Evolutionary conservation across 805 yeast genomes (phyloP), one percentile per base, ranked within the genome.

Genomic region (Cyberlindnera galapagoensis): DNA sequence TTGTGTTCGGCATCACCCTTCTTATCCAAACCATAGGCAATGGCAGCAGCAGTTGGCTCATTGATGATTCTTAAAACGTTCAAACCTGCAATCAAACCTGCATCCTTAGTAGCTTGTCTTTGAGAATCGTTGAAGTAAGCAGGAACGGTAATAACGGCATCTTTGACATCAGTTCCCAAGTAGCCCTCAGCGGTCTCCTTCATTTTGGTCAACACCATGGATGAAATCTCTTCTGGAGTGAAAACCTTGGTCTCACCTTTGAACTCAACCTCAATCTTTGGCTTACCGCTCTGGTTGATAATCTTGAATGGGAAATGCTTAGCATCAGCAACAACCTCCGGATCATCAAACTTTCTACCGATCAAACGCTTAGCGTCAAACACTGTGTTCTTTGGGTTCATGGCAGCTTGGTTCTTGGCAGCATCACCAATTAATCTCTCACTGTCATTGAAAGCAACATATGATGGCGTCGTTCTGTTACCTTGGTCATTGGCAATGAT

Each of bases 31-130:
- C 97, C 97, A 74, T 90, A 90, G 57, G 97, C 97, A 67, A 88
- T 85, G 48, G 97, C 97, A 54, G 97, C 97, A 40, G 95, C 95
- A 46, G 95, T 84, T 52, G 97, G 96, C 71, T 87, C 97, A 68
- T 87, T 87, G 56, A 88, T 87, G 62, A 87, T 87, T 70, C 97
- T 80, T 63, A 84, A 73, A 42, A 87, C 96, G 64, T 87, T 87
- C 61, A 87, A 73, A 57, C 97, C 97, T 38, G 96, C 94, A 74
- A 87, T 88, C 49, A 81, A 69, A 73, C 96, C 97, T 40, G 97
- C 95, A 63, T 87, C 96, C 73, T 87, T 88, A 56, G 97, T 87
- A 41, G 96, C 97, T 69, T 88, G 96, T 72, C 96, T 84, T 69
- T 88, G 97, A 35, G 97, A 86, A 64, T 87, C 96, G 67, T 88